These are phyloP conservation scores for Paramecium biaurelia DNA, from an alignment of 73 alveolate genomes.

Conservation along the genomic window DNA sequence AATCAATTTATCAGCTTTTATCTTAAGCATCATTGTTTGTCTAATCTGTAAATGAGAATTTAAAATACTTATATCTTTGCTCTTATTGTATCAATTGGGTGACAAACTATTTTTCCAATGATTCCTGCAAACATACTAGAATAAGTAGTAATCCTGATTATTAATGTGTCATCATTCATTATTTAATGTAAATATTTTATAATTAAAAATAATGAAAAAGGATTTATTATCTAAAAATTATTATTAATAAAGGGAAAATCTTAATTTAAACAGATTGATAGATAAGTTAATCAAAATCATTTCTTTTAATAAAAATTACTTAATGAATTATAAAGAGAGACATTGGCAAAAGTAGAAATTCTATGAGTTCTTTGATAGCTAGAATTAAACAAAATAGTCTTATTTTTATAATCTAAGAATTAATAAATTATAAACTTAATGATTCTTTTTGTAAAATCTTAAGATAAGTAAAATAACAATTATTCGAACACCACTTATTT, in stretches of 20 bases:
- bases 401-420: too few relatives aligned
- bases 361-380: not conserved
- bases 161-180: constrained; percentile 15
- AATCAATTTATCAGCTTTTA: constrained; percentile 21
- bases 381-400: too few relatives aligned
- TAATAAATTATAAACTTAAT: too few relatives aligned
- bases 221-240: not conserved
- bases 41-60: not conserved
- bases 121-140: constrained; percentile 62
- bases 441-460: too few relatives aligned
- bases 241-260: too few relatives aligned
- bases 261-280: too few relatives aligned
- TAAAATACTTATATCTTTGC: constrained; percentile 37
- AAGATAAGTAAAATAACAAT: too few relatives aligned
- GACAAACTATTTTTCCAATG: constrained; percentile 21
- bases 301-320: too few relatives aligned
- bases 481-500: too few relatives aligned
- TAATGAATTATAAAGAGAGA: too few relatives aligned
- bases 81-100: constrained; percentile 57
- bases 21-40: not conserved
- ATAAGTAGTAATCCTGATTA: not conserved
- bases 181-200: not conserved
- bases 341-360: too few relatives aligned
- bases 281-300: too few relatives aligned
- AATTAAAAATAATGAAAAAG: not conserved